These are phyloP conservation scores for Pythium volutum DNA, from an alignment of 352 stramenopile genomes.

Conservation along the genomic window DNA sequence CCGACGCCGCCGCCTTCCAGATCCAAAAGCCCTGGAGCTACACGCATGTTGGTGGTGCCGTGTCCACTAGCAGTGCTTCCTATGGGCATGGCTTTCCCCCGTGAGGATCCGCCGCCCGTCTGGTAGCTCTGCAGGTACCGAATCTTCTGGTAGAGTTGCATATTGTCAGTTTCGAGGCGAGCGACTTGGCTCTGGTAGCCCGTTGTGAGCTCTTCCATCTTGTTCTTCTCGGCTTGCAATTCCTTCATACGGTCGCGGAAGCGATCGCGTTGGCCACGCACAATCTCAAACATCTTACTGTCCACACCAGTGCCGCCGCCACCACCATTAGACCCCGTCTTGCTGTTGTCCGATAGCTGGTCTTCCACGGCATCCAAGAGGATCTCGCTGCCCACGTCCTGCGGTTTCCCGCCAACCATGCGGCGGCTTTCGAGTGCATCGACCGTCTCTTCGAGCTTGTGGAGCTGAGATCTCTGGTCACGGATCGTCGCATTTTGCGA, in stretches of 20 bases:
- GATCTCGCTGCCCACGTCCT: constrained; percentile 60
- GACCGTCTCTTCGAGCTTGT: constrained; percentile 66
- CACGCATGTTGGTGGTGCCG: constrained; percentile 15
- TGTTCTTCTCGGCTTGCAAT: constrained; percentile 66
- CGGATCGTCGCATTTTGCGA: constrained; percentile 37
- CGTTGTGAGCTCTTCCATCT: constrained; percentile 60
- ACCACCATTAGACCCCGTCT: constrained; percentile 8
- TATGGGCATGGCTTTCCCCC: not conserved
- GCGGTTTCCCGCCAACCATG: not conserved
- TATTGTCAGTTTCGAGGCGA: constrained; percentile 87
- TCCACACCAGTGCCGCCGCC: constrained; percentile 34
- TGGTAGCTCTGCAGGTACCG: constrained; percentile 81
- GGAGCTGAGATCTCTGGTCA: constrained; percentile 49
- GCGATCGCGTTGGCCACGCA: constrained; percentile 74
- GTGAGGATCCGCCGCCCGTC: constrained; percentile 9
- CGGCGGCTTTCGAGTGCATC: constrained; percentile 48
- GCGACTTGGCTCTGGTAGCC: constrained; percentile 61
- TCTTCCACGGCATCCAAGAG: constrained; percentile 72
- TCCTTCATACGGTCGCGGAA: constrained; percentile 86
- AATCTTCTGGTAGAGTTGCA: constrained; percentile 91
- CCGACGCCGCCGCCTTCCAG: constrained; percentile 17
- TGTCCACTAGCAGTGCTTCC: not conserved
- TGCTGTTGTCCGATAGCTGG: constrained; percentile 33
- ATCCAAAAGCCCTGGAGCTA: constrained; percentile 23
- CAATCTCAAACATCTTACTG: constrained; percentile 84